These are phyloP conservation scores for Aschersonia sp. DNA, from an alignment of 2,329 filamentous ascomycete genomes.

Conservation along the genomic window DNA sequence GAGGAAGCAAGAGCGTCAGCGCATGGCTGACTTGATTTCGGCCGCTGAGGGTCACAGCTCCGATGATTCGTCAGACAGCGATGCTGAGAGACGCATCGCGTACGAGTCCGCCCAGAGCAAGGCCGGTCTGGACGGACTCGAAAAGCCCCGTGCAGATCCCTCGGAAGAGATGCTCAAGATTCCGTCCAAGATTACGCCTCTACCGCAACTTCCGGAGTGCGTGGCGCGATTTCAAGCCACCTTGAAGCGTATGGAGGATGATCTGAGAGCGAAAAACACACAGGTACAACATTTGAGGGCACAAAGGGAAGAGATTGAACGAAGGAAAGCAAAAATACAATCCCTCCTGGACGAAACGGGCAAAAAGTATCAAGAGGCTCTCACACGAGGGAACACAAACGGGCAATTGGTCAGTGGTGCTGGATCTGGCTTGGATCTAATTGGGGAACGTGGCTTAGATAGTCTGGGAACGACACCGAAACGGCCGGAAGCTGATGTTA, in stretches of 20 bases:
- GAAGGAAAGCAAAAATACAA: constrained; percentile 68
- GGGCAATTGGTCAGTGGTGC: constrained; percentile 1
- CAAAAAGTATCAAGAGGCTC: constrained; percentile 37
- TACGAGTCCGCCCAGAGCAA: constrained; percentile 81
- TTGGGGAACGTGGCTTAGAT: constrained; percentile 19
- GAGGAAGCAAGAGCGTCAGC: constrained; percentile 47
- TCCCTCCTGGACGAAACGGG: constrained; percentile 67
- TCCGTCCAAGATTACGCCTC: constrained; percentile 59
- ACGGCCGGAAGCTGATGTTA: constrained; percentile 10
- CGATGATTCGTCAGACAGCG: constrained; percentile 53
- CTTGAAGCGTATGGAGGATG: constrained; percentile 46
- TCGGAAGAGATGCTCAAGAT: constrained; percentile 33
- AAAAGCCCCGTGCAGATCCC: constrained; percentile 23
- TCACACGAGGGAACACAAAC: constrained; percentile 16
- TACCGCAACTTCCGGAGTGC: constrained; percentile 59
- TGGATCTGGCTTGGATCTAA: constrained; percentile 7
- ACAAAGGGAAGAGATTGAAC: constrained; percentile 53
- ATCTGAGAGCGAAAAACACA: constrained; percentile 43
- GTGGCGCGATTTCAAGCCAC: constrained; percentile 47
- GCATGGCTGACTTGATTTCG: constrained; percentile 74
- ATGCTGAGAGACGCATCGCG: constrained; percentile 58
- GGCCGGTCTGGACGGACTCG: constrained; percentile 67
- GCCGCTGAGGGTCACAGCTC: constrained; percentile 56
- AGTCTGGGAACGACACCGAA: constrained; percentile 18
- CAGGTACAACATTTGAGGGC: constrained; percentile 51